Evolutionary conservation across 1,284 basidiomycete genomes (phyloP), one percentile per base, ranked within the genome.

Genomic region (Apiotrichum porosum): DNA sequence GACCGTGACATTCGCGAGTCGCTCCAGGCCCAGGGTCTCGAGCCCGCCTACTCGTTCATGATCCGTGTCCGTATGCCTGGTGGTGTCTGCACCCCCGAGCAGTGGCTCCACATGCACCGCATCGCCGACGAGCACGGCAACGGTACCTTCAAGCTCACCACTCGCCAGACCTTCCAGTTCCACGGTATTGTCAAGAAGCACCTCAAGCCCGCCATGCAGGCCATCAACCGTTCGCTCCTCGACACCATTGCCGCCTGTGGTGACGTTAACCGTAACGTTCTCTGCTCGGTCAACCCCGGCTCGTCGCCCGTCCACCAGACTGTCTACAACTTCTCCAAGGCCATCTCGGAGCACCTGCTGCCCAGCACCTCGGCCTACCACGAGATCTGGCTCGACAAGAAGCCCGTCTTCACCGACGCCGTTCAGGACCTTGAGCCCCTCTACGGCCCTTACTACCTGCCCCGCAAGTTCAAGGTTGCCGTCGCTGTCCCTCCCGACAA

Each of bases 111-210:
- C 63, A 89, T 99, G 81, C 91, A 97, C 76, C 83, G 85, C 59
- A 97, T 99, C 58, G 83, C 92, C 49, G 93, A 97, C 68, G 87
- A 93, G 74, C 90, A 94, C 73, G 94, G 91, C 23, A 89, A 85
- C 64, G 83, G 87, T 48, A 93, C 93, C 14, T 86, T 98, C 78
- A 98, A 98, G 79, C 85, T 99, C 62, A 98, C 94, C 42, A 99
- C 95, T 23, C 80, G 94, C 54, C 85, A 93, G 75, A 98, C 95
- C n/a, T 97, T 97, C 84, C 94, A 99, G 77, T 98, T 97, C 81
- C 94, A 99, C 75, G 94, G 94, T 54, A 86, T 99, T 60, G 67
- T 98, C 78, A 99, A 99, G 80, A 81, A 81, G 58, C 89, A 98
- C 72, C 76, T 98, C 71, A 98, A 98, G 78, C 83, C 86, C 34